Base-by-base conservation (phyloP, 2,329 filamentous ascomycete species). In the Salinomyces thailandicus region DNA sequence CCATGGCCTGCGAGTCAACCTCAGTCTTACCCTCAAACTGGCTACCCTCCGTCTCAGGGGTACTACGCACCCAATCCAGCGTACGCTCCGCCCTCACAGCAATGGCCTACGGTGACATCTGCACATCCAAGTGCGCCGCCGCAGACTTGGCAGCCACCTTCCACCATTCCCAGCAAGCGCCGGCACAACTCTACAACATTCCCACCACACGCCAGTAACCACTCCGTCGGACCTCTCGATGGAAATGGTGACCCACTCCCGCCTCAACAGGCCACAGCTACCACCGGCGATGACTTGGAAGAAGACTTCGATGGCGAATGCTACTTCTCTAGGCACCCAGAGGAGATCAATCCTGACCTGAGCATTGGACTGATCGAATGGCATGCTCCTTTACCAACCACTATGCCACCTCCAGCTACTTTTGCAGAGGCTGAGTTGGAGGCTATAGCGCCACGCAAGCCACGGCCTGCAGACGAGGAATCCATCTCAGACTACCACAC, bases 401-500 rank as follows among this genome's bases (percentile, higher is more conserved):
- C 57, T 14, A 57, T 59, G 26, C 60, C 64, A 13, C 45, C 68
- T 16, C 62, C 65, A 13, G 53, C 62, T 1, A 63, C 60, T 1
- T 68, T 60, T 32, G 52, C 49, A 3, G 61, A 67, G 46, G 64
- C 62, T 11, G 64, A 67, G 45, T 53, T 63, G 32, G 60, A 63
- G 39, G 59, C 61, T 15, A 33, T 62, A 29, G 60, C 61, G 16
- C 58, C 61, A 11, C 53, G 57, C 7, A 52, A 57, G 2, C 52
- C 59, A 13, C 52, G 48, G 29, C 43, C 62, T 5, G 48, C 50
- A 15, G 61, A 65, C 17, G 64, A 63, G 11, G 61, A 63, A 33
- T 68, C 64, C 24, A 61, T 69, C 3, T 73, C 69, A 1, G 62
- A 66, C 35, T 72, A 72, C 41, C 66, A 69, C 44, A 61, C 57